Evolutionary conservation across 176 grass and related monocot genomes (phyloP), one percentile per base, ranked within the genome.

Genomic region (Oryza australiensis): DNA sequence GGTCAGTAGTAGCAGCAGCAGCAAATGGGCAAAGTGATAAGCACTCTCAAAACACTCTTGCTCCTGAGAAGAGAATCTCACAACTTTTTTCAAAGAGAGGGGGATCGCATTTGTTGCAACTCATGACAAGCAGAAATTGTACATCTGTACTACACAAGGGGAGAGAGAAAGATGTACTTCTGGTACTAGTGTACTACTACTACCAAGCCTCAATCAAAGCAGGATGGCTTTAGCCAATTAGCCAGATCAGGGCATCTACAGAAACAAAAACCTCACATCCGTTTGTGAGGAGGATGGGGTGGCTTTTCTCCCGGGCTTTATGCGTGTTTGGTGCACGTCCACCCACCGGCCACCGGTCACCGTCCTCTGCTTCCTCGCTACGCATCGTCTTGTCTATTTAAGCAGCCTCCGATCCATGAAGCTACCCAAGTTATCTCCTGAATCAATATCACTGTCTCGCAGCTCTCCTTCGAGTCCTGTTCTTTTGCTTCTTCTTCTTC

Each of bases 381-480:
- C 83, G 78, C 83, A 82, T 75, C 66, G 16, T 66, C 43, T 26
- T 53, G 9, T 72, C 88, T 86, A 89, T 82, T 86, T 89, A 86
- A 82, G 78, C 1, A 42, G 46, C 13, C 8, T 26, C 49, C 46
- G 35, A 33, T 83, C 82, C 78, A 71, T 66, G 77, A 85, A 76
- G 9, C 65, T 78, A 53, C 20, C 13, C 68, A 5, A 79, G 13
- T 24, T 38, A 6, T 13, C 26, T 76, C 15, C 38, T 72, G 15
- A 16, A 35, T 55, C 43, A 57, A 27, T 51, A 71, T 9, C 65
- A 5, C 48, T 26, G 9, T 9, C 26, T 23, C 40, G 2, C 35
- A 12, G 62, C 32, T 43, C 3, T 46, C 37, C 66, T 42, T n/a
- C 20, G 9, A 5, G 28, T 68, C 32, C 14, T 26, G 35, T 40